Base-by-base conservation (phyloP, 495 filamentous ascomycete genomes). In the Clavariopsis aquatica region DNA sequence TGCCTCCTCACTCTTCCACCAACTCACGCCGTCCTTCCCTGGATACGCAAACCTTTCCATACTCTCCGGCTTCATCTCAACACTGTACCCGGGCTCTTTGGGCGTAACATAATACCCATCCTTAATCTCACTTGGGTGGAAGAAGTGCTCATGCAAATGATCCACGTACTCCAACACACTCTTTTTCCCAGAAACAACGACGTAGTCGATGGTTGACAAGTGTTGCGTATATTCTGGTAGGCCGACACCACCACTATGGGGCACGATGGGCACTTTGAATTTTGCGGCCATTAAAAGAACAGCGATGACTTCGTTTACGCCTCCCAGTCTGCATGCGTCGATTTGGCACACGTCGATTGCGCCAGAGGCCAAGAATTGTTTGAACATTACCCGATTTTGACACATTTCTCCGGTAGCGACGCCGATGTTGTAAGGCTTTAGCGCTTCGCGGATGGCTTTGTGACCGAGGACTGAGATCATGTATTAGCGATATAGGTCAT, bases 371-470 rank as follows among this genome's bases (percentile, higher is more conserved):
- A 96, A 80, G 49, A 96, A 82, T 77, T 96, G 92, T 82, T 96
- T 96, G 83, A 96, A 96, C 61, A 96, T 83, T 10, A 96, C 89
- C 8, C 92, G 83, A 78, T 96, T 96, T 81, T 96, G 92, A 79
- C 91, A 95, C 92, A 96, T 96, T 78, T 96, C 92, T 55, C 92
- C 92, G 0, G 92, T 96, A 17, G 92, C 92, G 22, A 96, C 92
- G 49, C 90, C 90, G 68, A 96, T 87, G 61, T 86, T 86, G 72
- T 86, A 75, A 0, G 88, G 88, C 26, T 79, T 78, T 12, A 96
- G 83, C 0, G 92, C 92, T 58, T 92, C 87, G 24, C 88, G 84
- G 69, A 96, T 87, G 5, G 89, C 87, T 56, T 87, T 88, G 81
- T 96, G 92, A 38, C 92, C 92, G 46, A 93, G 85, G 58, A 96